Base-by-base conservation (phyloP, 2,329 filamentous ascomycete species). In the Sarocladiaceae sp. region DNA sequence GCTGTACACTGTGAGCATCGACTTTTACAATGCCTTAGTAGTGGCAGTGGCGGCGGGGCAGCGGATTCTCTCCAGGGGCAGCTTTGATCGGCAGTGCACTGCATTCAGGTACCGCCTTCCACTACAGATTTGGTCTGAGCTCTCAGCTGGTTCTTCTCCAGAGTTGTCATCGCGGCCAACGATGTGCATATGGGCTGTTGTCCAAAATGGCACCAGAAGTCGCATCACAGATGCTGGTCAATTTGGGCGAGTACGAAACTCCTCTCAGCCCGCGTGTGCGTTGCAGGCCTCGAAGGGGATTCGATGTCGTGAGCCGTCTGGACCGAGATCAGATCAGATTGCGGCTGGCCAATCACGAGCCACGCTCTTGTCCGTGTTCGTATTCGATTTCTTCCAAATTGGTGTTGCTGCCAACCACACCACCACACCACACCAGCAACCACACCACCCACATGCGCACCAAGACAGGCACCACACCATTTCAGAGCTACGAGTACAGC, bases 311-410 rank as follows among this genome's bases (percentile, higher is more conserved):
- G n/a, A n/a, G n/a, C n/a, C 20, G 16, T 20, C 19, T 24, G 19
- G n/a, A 29, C 19, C 37, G 37, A 41, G 37, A 41, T 41, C 37
- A 41, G 37, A 41, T 41, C 23, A 41, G 37, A 41, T 15, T n/a
- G n/a, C 24, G 23, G 37, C 37, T 29, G 26, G n/a, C n/a, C n/a
- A n/a, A n/a, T n/a, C 26, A 13, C 26, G 13, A 29, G 26, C 26
- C 26, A 13, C 26, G 13, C 26, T 29, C 26, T 29, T 41, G 37
- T 41, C 29, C 37, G 37, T 21, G 37, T 41, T 41, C 37, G 37
- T 19, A 27, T 24, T 24, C 19, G 19, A 12, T 27, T 5, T 18
- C 15, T 19, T 20, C 15, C 11, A 13, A 20, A 20, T 10, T n/a
- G 6, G 31, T 6, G 6, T 7, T 12, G 31, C n/a, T n/a, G n/a